phyloP scores from a whole-genome alignment of 768 basidiomycete species.

The Pulveroboletus sp. region DNA sequence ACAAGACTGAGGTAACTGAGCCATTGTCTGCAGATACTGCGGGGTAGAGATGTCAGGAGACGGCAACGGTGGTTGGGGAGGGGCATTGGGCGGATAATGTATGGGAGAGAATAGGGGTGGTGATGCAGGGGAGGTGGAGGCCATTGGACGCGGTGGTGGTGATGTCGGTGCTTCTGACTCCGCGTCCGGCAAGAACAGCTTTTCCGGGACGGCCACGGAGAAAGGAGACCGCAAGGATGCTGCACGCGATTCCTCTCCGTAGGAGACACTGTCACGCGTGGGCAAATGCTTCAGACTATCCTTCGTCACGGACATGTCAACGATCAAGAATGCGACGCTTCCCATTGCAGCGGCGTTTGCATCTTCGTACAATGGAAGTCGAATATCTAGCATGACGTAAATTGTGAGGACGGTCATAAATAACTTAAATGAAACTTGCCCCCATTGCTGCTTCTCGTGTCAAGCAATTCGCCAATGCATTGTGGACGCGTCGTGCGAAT shows the following conservation, averaged over 20 bases:
- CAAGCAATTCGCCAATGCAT: conserved; percentile 21
- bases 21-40: conserved; percentile 19
- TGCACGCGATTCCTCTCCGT: conserved; percentile 9
- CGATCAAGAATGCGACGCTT: conserved; percentile 26
- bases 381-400: conserved; percentile 29
- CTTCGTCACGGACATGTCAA: conserved; percentile 12
- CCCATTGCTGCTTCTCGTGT: conserved; percentile 23
- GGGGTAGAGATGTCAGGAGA: conserved; percentile 20
- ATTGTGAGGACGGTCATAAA: conserved; percentile 25
- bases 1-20: conserved; percentile 27
- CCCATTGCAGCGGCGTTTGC: conserved; percentile 23
- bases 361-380: conserved; percentile 32
- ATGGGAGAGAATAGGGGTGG: conserved; percentile 11
- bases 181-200: conserved; percentile 15
- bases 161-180: conserved; percentile 18
- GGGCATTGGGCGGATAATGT: conserved; percentile 12
- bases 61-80: conserved; percentile 12
- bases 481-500: conserved; percentile 28
- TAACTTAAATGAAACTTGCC: conserved; percentile 29
- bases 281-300: conserved; percentile 10
- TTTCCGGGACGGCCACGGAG: conserved; percentile 20
- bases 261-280: conserved; percentile 19
- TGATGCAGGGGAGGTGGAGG: conserved; percentile 16
- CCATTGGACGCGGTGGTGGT: conserved; percentile 15
- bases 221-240: conserved; percentile 13